Conservation (phyloP, 345 rosid species). For the Gossypium anomalum region DNA sequence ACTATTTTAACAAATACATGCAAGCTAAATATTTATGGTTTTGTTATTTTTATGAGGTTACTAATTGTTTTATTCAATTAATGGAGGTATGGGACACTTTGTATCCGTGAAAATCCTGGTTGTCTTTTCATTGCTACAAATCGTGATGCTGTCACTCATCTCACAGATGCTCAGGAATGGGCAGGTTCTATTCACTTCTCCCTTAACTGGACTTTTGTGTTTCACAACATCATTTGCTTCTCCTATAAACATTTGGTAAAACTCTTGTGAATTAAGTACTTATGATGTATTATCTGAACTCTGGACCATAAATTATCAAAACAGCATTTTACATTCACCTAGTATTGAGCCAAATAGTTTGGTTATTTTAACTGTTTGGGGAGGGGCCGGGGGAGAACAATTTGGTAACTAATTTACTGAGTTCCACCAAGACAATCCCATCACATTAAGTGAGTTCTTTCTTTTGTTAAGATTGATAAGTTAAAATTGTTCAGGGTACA, state of each 20-base stretch:
- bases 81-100: constrained; percentile 84
- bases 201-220: not conserved
- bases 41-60: not conserved
- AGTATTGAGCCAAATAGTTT: not conserved
- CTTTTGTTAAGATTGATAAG: not conserved
- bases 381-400: not conserved
- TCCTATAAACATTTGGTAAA: not conserved
- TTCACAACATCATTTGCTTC: not conserved
- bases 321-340: not conserved
- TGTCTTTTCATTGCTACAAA: constrained; percentile 95
- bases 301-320: constrained; percentile 3
- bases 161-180: constrained; percentile 97
- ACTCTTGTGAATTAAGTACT: not conserved
- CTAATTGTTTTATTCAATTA: constrained; percentile 5
- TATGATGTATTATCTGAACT: not conserved
- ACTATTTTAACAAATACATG: not conserved
- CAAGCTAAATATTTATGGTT: not conserved
- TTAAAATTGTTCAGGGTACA: not conserved
- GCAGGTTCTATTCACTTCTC: constrained; percentile 52
- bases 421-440: not conserved
- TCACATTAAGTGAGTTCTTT: not conserved
- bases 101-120: constrained; percentile 90
- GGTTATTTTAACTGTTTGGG: not conserved
- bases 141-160: constrained; percentile 89
- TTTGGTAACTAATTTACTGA: too few relatives aligned